Conservation (phyloP, 495 filamentous ascomycete species). For the Oidiodendron maius region DNA sequence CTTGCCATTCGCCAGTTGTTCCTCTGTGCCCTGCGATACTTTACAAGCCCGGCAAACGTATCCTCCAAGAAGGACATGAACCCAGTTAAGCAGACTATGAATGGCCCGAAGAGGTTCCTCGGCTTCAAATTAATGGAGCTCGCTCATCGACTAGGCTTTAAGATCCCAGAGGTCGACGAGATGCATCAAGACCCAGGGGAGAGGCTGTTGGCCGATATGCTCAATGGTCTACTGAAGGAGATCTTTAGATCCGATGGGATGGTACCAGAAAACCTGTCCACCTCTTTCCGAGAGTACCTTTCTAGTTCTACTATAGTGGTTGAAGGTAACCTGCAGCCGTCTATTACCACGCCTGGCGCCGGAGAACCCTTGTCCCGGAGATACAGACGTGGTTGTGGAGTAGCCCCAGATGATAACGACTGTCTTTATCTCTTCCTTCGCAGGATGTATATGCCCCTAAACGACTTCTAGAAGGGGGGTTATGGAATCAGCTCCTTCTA, state of each 20-base stretch:
- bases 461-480: constrained; percentile 2
- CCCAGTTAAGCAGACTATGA: neutral
- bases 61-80: neutral
- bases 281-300: no score
- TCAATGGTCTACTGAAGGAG: no score
- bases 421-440: constrained; percentile 11
- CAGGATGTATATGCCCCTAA: constrained; percentile 10
- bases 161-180: no score
- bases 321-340: no score
- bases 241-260: no score
- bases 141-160: no score
- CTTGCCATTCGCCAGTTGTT: neutral
- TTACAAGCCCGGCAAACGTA: neutral
- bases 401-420: constrained; percentile 4
- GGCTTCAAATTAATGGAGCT: no score
- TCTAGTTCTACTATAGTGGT: no score
- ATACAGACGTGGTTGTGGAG: constrained; percentile 5
- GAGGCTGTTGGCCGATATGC: no score
- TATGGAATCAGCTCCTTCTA: constrained; percentile 17
- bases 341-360: constrained; percentile 4
- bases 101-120: no score
- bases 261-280: no score
- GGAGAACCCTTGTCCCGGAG: constrained; percentile 1
- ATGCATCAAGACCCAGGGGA: no score
- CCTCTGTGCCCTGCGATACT: neutral